Percentiles rank a stretch among this genome's conserved stretches.
Conservation (phyloP, 108 stramenopile species). For the Skeletonema menzelii region DNA sequence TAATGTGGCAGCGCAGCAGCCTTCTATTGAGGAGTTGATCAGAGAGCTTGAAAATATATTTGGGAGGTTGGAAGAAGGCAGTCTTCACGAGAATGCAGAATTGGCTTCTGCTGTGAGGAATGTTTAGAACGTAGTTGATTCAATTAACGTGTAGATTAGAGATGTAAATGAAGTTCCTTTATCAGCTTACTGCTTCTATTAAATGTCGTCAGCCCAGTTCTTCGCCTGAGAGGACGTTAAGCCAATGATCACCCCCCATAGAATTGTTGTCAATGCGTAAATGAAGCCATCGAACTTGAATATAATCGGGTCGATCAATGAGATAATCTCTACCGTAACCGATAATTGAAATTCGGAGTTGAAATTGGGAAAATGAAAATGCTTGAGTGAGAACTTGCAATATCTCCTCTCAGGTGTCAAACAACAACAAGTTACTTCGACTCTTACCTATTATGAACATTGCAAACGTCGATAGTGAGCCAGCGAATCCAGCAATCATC, state of each 20-base stretch:
- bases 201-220: slow-evolving; percentile 82
- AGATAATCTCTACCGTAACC: slow-evolving; percentile 63
- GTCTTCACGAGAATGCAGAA: not conserved
- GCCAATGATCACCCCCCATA: slow-evolving; percentile 69
- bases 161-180: slow-evolving; percentile 1
- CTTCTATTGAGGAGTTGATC: slow-evolving; percentile 7
- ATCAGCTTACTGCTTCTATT: not conserved
- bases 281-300: slow-evolving; percentile 77
- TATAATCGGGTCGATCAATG: slow-evolving; percentile 73
- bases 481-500: slow-evolving; percentile 82
- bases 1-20: not conserved
- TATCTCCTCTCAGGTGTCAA: not conserved
- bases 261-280: slow-evolving; percentile 66
- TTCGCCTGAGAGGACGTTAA: slow-evolving; percentile 64
- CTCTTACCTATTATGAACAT: slow-evolving; percentile 59
- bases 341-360: not conserved
- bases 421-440: not conserved
- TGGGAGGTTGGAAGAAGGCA: slow-evolving; percentile 31
- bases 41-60: slow-evolving; percentile 31
- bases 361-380: not conserved
- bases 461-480: slow-evolving; percentile 73
- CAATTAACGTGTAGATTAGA: not conserved
- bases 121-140: not conserved
- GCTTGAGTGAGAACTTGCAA: not conserved
- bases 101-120: not conserved